Conservation (phyloP, 805 yeast genomes). For the Sugiyamaella lignohabitans region DNA sequence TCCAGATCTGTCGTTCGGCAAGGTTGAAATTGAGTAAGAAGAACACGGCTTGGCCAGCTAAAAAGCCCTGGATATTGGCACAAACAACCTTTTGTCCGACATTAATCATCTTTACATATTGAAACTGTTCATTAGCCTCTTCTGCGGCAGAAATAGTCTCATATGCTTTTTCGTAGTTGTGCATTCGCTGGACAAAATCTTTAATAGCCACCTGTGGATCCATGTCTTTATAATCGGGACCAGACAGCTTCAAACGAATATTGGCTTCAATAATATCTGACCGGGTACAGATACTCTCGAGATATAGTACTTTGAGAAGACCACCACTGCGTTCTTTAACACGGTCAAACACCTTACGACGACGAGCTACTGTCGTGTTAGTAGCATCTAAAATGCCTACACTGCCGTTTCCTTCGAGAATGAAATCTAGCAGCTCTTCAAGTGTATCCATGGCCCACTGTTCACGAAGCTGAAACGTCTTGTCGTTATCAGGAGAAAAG, state of each 20-base stretch:
- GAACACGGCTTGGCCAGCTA: constrained; percentile 89
- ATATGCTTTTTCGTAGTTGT: constrained; percentile 82
- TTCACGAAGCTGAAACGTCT: constrained; percentile 64
- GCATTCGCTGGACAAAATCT: constrained; percentile 76
- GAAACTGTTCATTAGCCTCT: constrained; percentile 54
- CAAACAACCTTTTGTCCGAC: constrained; percentile 93
- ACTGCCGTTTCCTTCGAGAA: constrained; percentile 73
- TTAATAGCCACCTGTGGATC: constrained; percentile 70
- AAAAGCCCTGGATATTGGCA: constrained; percentile 77
- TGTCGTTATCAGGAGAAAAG: constrained; percentile 71
- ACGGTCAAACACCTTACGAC: constrained; percentile 50
- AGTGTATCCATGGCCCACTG: constrained; percentile 93
- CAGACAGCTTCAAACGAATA: constrained; percentile 75
- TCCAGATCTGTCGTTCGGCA: constrained; percentile 86
- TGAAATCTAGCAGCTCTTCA: constrained; percentile 73
- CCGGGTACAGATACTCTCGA: constrained; percentile 86
- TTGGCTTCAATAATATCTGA: constrained; percentile 72
- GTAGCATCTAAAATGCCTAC: constrained; percentile 95
- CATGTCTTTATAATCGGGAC: constrained; percentile 88
- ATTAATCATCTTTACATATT: constrained; percentile 91
- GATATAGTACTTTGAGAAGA: constrained; percentile 63
- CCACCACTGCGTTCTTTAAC: constrained; percentile 36
- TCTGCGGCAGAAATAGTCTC: constrained; percentile 82
- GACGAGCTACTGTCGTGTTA: constrained; percentile 68
- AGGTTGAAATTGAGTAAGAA: constrained; percentile 84